Conservation (phyloP, 352 stramenopile species). For the Globisporangium recalcitrans region DNA sequence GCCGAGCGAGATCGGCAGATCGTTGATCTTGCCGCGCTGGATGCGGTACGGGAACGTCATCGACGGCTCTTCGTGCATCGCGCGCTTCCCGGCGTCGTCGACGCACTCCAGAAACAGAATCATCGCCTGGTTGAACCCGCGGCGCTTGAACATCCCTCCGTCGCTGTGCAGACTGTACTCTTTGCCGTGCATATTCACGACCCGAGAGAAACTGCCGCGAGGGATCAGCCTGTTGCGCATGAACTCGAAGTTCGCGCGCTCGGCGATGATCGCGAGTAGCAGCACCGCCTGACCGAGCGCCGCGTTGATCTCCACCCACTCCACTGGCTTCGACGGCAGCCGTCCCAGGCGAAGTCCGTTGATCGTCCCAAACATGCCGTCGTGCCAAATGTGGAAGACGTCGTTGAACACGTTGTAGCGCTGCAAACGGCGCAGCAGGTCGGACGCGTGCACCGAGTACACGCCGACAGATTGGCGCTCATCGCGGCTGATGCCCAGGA, state of each 20-base stretch:
- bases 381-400: slow-evolving; percentile 90
- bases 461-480: slow-evolving; percentile 72
- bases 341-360: slow-evolving; percentile 83
- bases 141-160: slow-evolving; percentile 80
- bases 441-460: slow-evolving; percentile 74
- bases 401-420: slow-evolving; percentile 89
- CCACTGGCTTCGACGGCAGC: slow-evolving; percentile 73
- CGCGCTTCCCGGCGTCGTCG: slow-evolving; percentile 75
- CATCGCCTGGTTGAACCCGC: slow-evolving; percentile 91
- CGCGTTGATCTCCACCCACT: slow-evolving; percentile 90
- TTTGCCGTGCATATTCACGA: slow-evolving; percentile 80
- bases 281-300: slow-evolving; percentile 82
- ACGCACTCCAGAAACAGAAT: slow-evolving; percentile 89
- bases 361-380: slow-evolving; percentile 86
- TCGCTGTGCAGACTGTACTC: slow-evolving; percentile 80
- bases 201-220: slow-evolving; percentile 81
- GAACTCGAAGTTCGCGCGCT: slow-evolving; percentile 80
- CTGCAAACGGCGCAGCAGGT: slow-evolving; percentile 73
- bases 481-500: slow-evolving; percentile 63
- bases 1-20: slow-evolving; percentile 78
- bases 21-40: slow-evolving; percentile 86
- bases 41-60: slow-evolving; percentile 91
- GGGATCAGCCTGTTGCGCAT: slow-evolving; percentile 78
- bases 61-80: slow-evolving; percentile 84
- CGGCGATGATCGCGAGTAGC: slow-evolving; percentile 76